Evolutionary conservation across 352 stramenopile genomes (phyloP).

Genomic region (Phytophthora palmivora): DNA sequence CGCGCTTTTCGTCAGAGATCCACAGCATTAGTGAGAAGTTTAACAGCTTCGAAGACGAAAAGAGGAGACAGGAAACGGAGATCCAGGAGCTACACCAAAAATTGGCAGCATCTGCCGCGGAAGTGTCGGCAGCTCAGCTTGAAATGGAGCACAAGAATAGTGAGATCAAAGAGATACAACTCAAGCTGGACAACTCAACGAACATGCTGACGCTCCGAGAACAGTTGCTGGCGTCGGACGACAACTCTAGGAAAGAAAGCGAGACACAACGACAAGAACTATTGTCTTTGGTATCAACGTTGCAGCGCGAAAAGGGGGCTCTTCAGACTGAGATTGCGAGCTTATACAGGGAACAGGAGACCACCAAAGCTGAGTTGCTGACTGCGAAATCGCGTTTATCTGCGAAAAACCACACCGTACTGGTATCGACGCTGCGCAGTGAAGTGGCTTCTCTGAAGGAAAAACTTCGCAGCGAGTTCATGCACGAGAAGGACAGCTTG

Average conservation of each 20-base stretch:
- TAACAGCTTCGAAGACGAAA: conserved; percentile 40
- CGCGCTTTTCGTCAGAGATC: conserved; percentile 39
- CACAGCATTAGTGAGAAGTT: conserved; percentile 43
- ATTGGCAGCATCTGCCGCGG: conserved; percentile 27
- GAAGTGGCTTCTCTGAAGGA: conserved; percentile 72
- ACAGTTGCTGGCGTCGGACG: conserved; percentile 59
- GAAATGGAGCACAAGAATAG: conserved; percentile 54
- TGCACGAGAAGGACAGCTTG: conserved; percentile 64
- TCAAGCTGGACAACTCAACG: conserved; percentile 53
- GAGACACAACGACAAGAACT: conserved; percentile 59
- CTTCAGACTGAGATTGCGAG: conserved; percentile 34
- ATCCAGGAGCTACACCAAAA: conserved; percentile 49
- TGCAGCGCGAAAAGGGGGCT: conserved; percentile 52
- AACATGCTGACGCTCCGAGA: conserved; percentile 53
- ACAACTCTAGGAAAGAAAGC: conserved; percentile 44
- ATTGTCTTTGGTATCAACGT: conserved; percentile 39
- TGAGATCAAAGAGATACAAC: conserved; percentile 58
- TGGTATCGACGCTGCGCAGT: conserved; percentile 67
- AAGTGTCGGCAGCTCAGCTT: conserved; percentile 38
- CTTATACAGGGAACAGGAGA: conserved; percentile 39
- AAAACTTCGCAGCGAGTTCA: conserved; percentile 63
- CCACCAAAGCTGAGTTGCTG: conserved; percentile 41
- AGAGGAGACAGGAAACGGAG: conserved; percentile 31
- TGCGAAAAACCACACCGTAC: conserved; percentile 56
- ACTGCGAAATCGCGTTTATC: conserved; percentile 47